Base-by-base conservation (phyloP, 306 rosid genomes). In the Gynostemma pentaphyllum region DNA sequence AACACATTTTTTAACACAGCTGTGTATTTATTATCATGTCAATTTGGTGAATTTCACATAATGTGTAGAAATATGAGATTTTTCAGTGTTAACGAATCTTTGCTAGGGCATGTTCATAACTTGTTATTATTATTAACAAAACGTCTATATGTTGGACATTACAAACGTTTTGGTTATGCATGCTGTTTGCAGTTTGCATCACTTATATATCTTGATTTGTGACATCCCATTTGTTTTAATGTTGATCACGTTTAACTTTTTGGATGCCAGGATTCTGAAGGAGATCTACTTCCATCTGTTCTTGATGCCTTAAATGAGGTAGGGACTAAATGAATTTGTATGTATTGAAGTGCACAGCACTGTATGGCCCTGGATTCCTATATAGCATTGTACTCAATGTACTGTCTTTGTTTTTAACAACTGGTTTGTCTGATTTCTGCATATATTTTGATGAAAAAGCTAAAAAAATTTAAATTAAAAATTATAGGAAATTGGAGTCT, bases 291-390 rank as follows among this genome's bases (percentile, higher is more conserved):
- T 79, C 96, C 96, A 50, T 78, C 74, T 70, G 99, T 92, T 67
- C 73, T 92, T 62, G 99, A 92, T 76, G 99, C 99, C 61, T 74
- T 92, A 77, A 81, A 92, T 34, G 99, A 92, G 99, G 99, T 92
- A 78, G 57, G 72, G 30, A 61, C 63, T 45, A 28, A 26, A 41
- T 45, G 69, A 32, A 72, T 42, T 68, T 30, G 18, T 62, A 50
- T 28, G 24, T 18, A 44, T 24, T 5, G 12, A 24, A 39, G 29
- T 28, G 48, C 42, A 45, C 45, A 12, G 55, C 26, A 64, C 14
- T 16, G 19, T 64, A 21, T 42, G 68, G 54, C 68, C 28, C 45
- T 44, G 29, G 27, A 2, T 22, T 66, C 45, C 36, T 28, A 49
- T 50, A 19, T 48, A 18, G 4, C 2, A 23, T 65, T 65, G 45